Evolutionary conservation across 768 basidiomycete genomes (phyloP).

Genomic region (Podaxis rugospora): DNA sequence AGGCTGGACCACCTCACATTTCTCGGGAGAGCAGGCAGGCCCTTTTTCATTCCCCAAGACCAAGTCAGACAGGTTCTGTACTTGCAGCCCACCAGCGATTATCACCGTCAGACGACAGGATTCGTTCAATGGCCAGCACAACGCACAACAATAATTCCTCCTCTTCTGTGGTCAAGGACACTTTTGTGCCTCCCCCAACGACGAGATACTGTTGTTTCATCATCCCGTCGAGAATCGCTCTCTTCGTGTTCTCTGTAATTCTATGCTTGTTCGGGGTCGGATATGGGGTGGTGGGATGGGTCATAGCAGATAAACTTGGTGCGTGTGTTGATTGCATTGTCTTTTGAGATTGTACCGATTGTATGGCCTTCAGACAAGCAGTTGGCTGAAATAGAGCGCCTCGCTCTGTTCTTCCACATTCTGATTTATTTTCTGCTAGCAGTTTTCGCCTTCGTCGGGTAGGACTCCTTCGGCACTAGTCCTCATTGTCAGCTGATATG

Average conservation of each 20-base stretch:
- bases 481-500: not conserved
- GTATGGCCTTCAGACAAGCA: slow-evolving; percentile 5
- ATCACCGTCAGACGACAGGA: not conserved
- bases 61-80: slow-evolving; percentile 8
- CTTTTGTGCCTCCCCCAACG: not conserved
- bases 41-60: not conserved
- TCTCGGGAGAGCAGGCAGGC: not conserved
- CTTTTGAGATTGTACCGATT: not conserved
- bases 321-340: not conserved
- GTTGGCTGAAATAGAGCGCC: slow-evolving; percentile 15
- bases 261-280: slow-evolving; percentile 9
- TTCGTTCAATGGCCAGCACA: not conserved
- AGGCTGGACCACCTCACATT: not conserved
- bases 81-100: not conserved
- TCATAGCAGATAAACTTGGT: slow-evolving; percentile 13
- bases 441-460: slow-evolving; percentile 17
- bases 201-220: not conserved
- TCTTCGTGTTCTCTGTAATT: slow-evolving; percentile 5
- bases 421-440: slow-evolving; percentile 15
- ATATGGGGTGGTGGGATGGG: slow-evolving; percentile 9
- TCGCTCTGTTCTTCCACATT: slow-evolving; percentile 18
- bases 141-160: not conserved
- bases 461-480: not conserved
- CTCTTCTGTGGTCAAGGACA: not conserved
- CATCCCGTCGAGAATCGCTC: slow-evolving; percentile 15